These are phyloP conservation scores for Aspergillus alliaceus DNA, from an alignment of 2,329 filamentous ascomycete genomes.

Conservation along the genomic window DNA sequence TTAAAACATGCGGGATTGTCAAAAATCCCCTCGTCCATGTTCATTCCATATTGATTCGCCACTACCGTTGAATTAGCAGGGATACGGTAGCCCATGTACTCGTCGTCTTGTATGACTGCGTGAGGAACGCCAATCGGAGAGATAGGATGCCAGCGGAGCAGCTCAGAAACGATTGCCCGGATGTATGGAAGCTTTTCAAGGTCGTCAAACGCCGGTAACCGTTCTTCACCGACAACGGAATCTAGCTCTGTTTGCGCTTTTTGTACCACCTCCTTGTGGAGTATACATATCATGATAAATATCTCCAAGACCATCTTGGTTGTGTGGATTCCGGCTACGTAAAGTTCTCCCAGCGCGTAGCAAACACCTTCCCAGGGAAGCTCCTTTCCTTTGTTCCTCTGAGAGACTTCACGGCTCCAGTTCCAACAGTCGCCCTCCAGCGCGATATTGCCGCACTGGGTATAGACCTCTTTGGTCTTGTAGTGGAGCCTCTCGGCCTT, in stretches of 20 bases:
- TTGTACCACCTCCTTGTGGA: slow-evolving; percentile 42
- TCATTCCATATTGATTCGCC: slow-evolving; percentile 44
- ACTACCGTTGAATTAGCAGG: slow-evolving; percentile 48
- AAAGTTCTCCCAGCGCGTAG: slow-evolving; percentile 46
- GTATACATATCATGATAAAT: slow-evolving; percentile 48
- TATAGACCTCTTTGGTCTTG: slow-evolving; percentile 11
- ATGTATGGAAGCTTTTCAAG: slow-evolving; percentile 32
- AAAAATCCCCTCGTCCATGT: slow-evolving; percentile 40
- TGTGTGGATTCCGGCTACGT: slow-evolving; percentile 52
- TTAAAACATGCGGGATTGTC: slow-evolving; percentile 36
- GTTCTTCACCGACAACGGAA: slow-evolving; percentile 27
- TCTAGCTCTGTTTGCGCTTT: slow-evolving; percentile 41
- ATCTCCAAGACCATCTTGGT: slow-evolving; percentile 48
- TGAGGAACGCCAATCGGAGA: slow-evolving; percentile 49
- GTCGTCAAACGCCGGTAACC: slow-evolving; percentile 34
- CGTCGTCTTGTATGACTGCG: slow-evolving; percentile 47
- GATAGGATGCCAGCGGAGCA: slow-evolving; percentile 40
- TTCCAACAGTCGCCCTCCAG: slow-evolving; percentile 18
- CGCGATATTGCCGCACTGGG: slow-evolving; percentile 6
- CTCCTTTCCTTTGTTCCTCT: slow-evolving; percentile 38
- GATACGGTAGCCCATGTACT: slow-evolving; percentile 49
- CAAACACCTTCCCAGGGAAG: slow-evolving; percentile 46
- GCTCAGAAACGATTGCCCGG: slow-evolving; percentile 32
- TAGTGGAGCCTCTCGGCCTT: slow-evolving; percentile 16
- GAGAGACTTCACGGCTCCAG: slow-evolving; percentile 18